Evolutionary conservation across 176 grass and related monocot species (phyloP), one percentile per base, ranked within the genome.

Genomic region (Triticum turgidum): DNA sequence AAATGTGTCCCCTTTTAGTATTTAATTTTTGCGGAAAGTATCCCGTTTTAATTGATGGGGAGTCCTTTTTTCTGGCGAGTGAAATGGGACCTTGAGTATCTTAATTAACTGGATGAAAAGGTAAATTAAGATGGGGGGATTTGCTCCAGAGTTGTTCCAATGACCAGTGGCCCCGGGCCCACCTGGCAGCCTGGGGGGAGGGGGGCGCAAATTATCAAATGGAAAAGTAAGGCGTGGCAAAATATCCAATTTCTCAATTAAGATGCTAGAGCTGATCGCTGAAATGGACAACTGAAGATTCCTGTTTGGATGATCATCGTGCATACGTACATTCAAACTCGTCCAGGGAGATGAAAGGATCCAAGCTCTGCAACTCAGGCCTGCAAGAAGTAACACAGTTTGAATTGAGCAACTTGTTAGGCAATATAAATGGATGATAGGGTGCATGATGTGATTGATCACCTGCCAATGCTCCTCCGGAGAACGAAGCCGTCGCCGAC

Each of bases 301-400:
- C 12, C 6, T 71, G 18, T 27, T 58, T 7, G 54, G 54, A 58
- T 1, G 18, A 21, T 58, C 18, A 21, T 20, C 6, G 21, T 5
- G n/a, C 9, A 39, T 21, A 21, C 81, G 12, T 90, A 97, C 94
- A 76, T 86, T 92, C 82, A 65, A 97, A 94, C 76, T 91, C 94
- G 24, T 94, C 90, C 12, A 97, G 52, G 30, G 91, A 89, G 15
- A 97, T 66, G 65, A 97, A 83, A 9, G 94, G 96, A 58, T 98
- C 96, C 81, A 98, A n/a, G 56, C 73, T 91, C 33, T 56, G 81
- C 38, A 98, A 64, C 68, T 95, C 93, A 6, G 86, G 67, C 81
- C 96, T 94, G 92, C 77, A 72, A 86, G 17, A 76, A 11, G 11
- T 0, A 84, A 61, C 33, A 4, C 9, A 35, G 66, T 37, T 62